Base-by-base conservation (phyloP, 2,329 filamentous ascomycete genomes). In the Fusarium illudens region DNA sequence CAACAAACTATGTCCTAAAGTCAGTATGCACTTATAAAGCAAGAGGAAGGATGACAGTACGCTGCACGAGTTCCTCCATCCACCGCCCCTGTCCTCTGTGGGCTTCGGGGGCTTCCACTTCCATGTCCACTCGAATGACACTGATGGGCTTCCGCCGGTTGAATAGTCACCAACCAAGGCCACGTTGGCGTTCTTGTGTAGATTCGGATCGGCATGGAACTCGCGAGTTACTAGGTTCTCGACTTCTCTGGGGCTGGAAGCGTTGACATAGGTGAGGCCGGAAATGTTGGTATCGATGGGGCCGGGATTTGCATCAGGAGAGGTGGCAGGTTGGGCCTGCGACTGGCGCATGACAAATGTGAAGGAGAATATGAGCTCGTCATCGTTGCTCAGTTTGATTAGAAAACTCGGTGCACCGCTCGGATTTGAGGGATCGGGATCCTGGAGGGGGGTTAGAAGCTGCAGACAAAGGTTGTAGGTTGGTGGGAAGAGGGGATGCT, bases 131-230 rank as follows among this genome's bases (percentile, higher is more conserved):
- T 95, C 91, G 76, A 97, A 97, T 32, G 93, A 90, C 29, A 97
- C 90, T 2, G 93, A 95, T 7, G 91, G 84, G 73, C 84, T 92
- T n/a, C 95, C 94, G 30, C 86, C 89, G 0, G 96, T 99, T 3
- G 88, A 86, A 76, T 92, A 97, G 77, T 97, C 94, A 4, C 96
- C 96, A n/a, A 99, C 90, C 44, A 98, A 85, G 75, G 96, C 92
- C 36, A 99, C 96, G 76, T 98, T 98, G 57, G 94, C 87, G 76
- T 97, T 98, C 78, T 97, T 98, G 83, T 99, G 96, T 58, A 99
- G 84, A 75, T 99, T 99, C 1, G 96, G 96, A 75, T 99, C 94
- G 70, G 95, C 94, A 72, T 98, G 94, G 74, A 99, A 98, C 79
- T 99, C 96, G 72, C 94, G 87, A 15, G 95, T 98, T 49, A 98